Base-by-base conservation (phyloP, 768 basidiomycete genomes). In the Rhodotorula paludigena region DNA sequence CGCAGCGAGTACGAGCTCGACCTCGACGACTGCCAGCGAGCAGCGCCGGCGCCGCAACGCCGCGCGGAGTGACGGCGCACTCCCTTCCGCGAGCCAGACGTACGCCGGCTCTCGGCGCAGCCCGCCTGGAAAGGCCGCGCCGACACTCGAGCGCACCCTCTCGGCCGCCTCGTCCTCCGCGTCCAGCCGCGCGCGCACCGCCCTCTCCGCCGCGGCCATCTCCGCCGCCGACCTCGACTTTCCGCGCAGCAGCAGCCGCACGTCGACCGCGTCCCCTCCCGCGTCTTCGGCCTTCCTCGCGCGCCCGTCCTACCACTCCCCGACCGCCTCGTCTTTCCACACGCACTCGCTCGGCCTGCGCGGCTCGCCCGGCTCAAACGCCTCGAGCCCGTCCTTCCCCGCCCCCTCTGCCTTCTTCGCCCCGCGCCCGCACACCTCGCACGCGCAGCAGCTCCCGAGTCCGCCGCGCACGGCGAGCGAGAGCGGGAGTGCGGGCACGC, bases 391-490 rank as follows among this genome's bases (percentile, higher is more conserved):
- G 21, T 21, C 32, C 16, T 57, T 23, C 23, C 57, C 21, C 57
- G 42, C 30, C 9, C 56, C 61, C 10, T 60, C 44, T 38, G 52
- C 11, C n/a, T 57, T 25, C 35, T 39, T 16, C 33, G 11, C 28
- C 42, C 25, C 30, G 21, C 20, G 38, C 57, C 36, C 39, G 38
- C 32, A 42, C 33, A 14, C 44, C 20, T 11, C 35, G 0, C 32
- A 15, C n/a, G 44, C 25, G 58, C 57, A 35, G 18, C 32, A 54
- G 35, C 64, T 65, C 3, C 68, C 68, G 7, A 57, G 55, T 14
- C 68, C 68, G 12, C 68, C 68, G 6, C 52, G 44, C 14, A 69
- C 68, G 9, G 56, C 41, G 6, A 64, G 59, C 38, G 63, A 51
- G 6, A 64, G 55, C 23, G 38, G 57, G 10, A 49, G 53, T 2